Conservation (phyloP, 177 flowering plant species). For the Vitis hybrid region DNA sequence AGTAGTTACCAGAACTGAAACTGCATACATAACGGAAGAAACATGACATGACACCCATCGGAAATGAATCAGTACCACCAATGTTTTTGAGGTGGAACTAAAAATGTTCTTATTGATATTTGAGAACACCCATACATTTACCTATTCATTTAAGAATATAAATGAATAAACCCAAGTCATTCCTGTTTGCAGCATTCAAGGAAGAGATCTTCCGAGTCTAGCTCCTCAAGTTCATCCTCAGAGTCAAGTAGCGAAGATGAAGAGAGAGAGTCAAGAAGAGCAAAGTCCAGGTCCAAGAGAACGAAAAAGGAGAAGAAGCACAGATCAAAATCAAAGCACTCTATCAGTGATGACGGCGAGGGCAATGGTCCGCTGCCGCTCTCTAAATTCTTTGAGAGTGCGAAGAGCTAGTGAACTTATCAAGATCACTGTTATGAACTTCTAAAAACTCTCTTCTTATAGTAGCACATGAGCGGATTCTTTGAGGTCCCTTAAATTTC, state of each 20-base stretch:
- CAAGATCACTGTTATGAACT: not conserved
- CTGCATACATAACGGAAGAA: too few species aligned
- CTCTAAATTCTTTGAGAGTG: constrained; percentile 79
- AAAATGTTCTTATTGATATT: too few species aligned
- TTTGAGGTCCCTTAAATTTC: not conserved
- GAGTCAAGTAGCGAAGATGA: constrained; percentile 83
- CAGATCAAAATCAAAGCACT: constrained; percentile 53
- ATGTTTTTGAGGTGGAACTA: too few species aligned
- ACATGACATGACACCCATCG: too few species aligned
- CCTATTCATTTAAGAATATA: not conserved
- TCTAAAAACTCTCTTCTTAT: not conserved
- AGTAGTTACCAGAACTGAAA: too few species aligned
- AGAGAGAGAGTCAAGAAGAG: constrained; percentile 62
- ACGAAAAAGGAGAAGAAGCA: constrained; percentile 70
- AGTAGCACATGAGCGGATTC: constrained; percentile 1
- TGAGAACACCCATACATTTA: too few species aligned
- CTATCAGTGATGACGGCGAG: constrained; percentile 46
- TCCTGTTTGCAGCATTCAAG: constrained; percentile 58
- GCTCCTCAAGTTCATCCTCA: constrained; percentile 72
- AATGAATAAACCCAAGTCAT: not conserved
- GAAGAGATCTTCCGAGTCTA: constrained; percentile 60
- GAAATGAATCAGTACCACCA: too few species aligned
- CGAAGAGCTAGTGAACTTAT: constrained; percentile 43
- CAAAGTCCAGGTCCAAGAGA: constrained; percentile 73
- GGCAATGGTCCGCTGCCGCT: constrained; percentile 84